These are phyloP conservation scores for Ramaria sp. DNA, from an alignment of 768 basidiomycete genomes.

Conservation along the genomic window DNA sequence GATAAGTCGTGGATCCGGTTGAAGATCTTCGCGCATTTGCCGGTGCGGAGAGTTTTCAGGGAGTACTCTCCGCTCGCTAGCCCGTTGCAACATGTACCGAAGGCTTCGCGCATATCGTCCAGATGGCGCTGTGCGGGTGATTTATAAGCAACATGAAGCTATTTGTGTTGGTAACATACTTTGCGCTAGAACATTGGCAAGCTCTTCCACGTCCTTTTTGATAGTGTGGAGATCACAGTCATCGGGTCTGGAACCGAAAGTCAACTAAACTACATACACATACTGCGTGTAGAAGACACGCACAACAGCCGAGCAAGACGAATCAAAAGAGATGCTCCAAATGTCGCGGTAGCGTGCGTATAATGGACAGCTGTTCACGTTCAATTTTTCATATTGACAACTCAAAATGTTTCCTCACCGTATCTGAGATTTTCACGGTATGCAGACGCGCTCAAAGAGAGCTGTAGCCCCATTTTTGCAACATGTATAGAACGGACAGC, in stretches of 20 bases:
- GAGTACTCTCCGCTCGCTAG: conserved; percentile 24
- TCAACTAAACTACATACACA: background rate
- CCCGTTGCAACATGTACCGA: conserved; percentile 71
- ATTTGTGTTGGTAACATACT: conserved; percentile 36
- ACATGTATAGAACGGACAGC: conserved; percentile 77
- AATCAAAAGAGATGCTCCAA: conserved; percentile 82
- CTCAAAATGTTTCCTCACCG: conserved; percentile 34
- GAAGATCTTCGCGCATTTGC: background rate
- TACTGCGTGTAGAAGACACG: conserved; percentile 19
- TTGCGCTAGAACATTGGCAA: conserved; percentile 65
- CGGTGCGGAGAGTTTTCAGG: conserved; percentile 14
- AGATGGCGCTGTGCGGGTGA: conserved; percentile 59
- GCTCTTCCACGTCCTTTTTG: conserved; percentile 63
- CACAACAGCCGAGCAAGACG: conserved; percentile 82
- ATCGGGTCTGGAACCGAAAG: conserved; percentile 45
- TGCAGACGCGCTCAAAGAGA: conserved; percentile 71
- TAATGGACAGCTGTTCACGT: conserved; percentile 63
- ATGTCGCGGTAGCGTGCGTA: conserved; percentile 88
- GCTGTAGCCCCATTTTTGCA: conserved; percentile 70
- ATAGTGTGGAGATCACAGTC: conserved; percentile 73
- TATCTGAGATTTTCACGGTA: conserved; percentile 92
- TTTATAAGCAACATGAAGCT: background rate
- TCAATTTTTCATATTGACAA: background rate
- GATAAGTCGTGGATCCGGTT: conserved; percentile 25
- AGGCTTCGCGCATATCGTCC: conserved; percentile 87